Percentiles rank a stretch among this genome's conserved stretches.
These are phyloP conservation scores for Nemophila menziesii DNA, from an alignment of 257 asterid genomes.

Conservation along the genomic window DNA sequence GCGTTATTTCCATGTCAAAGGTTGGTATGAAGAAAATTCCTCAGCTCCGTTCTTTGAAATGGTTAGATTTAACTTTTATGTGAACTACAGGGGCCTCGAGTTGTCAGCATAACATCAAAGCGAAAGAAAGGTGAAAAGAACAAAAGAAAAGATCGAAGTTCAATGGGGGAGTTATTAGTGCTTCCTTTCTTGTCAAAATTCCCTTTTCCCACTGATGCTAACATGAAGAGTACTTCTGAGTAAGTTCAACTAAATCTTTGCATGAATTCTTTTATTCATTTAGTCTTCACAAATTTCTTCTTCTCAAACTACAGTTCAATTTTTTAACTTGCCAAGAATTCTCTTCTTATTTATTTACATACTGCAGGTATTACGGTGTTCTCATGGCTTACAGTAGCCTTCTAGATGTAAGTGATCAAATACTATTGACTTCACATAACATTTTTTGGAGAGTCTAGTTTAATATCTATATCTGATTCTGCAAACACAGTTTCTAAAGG, in stretches of 20 bases:
- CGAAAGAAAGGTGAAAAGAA: conserved; percentile 35
- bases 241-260: conserved; percentile 14
- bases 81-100: conserved; percentile 31
- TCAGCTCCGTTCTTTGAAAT: conserved; percentile 8
- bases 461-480: conserved; percentile 3
- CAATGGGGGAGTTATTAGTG: conserved; percentile 32
- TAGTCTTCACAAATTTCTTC: not conserved
- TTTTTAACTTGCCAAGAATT: not conserved
- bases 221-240: conserved; percentile 19
- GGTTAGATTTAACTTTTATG: conserved; percentile 1
- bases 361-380: conserved; percentile 31
- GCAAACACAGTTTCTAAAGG: conserved; percentile 23
- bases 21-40: conserved; percentile 9
- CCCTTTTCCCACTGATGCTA: conserved; percentile 18
- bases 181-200: conserved; percentile 34
- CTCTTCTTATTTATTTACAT: not conserved
- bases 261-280: not conserved
- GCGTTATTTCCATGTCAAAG: conserved; percentile 27
- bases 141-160: conserved; percentile 21
- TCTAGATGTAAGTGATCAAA: conserved; percentile 24
- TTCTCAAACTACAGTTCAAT: not conserved
- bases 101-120: conserved; percentile 22
- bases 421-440: not conserved
- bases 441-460: not conserved
- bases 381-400: conserved; percentile 37